phyloP scores from a whole-genome alignment of 129 eudicot genomes.

The Pseudognaphalium luteoalbum region DNA sequence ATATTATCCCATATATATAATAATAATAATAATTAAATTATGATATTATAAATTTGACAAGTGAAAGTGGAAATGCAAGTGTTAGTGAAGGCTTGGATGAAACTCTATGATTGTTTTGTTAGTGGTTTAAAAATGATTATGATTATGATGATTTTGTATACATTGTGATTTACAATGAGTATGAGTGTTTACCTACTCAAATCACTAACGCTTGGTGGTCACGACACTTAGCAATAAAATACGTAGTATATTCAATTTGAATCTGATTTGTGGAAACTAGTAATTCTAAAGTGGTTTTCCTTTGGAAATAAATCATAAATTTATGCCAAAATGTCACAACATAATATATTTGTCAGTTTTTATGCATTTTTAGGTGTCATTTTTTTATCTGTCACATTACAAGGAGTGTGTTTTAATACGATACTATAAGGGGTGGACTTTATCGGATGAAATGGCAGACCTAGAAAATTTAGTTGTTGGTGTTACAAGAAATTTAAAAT shows the following conservation, averaged over 20 bases:
- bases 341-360: no score
- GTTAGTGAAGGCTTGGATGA: constrained; percentile 16
- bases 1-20: no score
- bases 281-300: no score
- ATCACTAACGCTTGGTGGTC: constrained; percentile 25
- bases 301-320: no score
- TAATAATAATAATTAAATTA: not conserved
- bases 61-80: constrained; percentile 25
- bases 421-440: no score
- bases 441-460: no score
- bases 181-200: constrained; percentile 29
- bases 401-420: no score
- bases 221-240: not conserved
- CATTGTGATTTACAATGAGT: constrained; percentile 21
- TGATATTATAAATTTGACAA: not conserved
- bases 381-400: no score
- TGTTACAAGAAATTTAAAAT: no score
- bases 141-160: constrained; percentile 5
- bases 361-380: no score
- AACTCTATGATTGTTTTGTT: constrained; percentile 7
- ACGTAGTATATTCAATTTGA: not conserved
- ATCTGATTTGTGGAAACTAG: not conserved
- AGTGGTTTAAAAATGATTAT: constrained; percentile 4
- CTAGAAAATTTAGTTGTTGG: no score
- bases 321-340: no score